Evolutionary conservation across 352 stramenopile genomes (phyloP).

Genomic region (Phytophthora boehmeriae): DNA sequence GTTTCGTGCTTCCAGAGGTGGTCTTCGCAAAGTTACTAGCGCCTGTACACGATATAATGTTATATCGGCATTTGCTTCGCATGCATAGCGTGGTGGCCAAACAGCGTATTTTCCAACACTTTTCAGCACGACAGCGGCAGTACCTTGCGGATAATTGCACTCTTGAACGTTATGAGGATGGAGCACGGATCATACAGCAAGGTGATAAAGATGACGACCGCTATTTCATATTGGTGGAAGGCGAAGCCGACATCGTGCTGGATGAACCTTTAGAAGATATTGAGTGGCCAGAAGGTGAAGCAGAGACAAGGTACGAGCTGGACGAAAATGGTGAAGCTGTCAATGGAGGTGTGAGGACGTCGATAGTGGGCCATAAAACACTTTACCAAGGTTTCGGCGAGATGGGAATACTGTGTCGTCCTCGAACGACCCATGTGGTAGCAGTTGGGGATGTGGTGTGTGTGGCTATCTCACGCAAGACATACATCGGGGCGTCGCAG

Average conservation of each 20-base stretch:
- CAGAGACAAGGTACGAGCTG: neutral
- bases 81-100: constrained; percentile 64
- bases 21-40: constrained; percentile 49
- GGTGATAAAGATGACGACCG: constrained; percentile 59
- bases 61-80: constrained; percentile 58
- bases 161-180: constrained; percentile 49
- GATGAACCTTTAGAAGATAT: constrained; percentile 33
- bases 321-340: constrained; percentile 5
- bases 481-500: constrained; percentile 54
- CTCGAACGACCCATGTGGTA: constrained; percentile 56
- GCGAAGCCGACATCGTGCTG: constrained; percentile 60
- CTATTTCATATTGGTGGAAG: constrained; percentile 75
- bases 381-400: constrained; percentile 79
- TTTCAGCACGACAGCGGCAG: constrained; percentile 27
- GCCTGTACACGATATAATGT: constrained; percentile 62
- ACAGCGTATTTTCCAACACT: constrained; percentile 68
- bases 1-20: constrained; percentile 48
- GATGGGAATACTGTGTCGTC: constrained; percentile 74
- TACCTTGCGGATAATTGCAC: constrained; percentile 56
- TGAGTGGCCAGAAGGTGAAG: constrained; percentile 1
- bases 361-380: constrained; percentile 57
- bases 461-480: constrained; percentile 50
- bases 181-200: constrained; percentile 58
- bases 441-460: constrained; percentile 49
- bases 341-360: constrained; percentile 21